Percentiles rank a stretch among this genome's conserved stretches.
Conservation (phyloP, 2,329 filamentous ascomycete genomes). For the Xylaria sp. region DNA sequence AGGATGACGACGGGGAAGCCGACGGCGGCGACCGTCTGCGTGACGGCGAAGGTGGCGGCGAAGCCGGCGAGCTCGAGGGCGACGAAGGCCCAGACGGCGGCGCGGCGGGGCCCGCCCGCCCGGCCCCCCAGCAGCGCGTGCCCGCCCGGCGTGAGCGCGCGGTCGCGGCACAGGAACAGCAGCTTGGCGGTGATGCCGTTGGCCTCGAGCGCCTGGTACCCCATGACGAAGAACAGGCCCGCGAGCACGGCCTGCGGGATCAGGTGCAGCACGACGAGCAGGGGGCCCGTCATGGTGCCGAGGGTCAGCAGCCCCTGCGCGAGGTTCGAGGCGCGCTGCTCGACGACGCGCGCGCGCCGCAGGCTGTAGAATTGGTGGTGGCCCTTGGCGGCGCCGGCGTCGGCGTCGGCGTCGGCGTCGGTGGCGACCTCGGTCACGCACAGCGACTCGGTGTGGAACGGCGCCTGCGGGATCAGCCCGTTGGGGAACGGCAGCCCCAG, state of each 20-base stretch:
- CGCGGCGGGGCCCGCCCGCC: constrained; percentile 57
- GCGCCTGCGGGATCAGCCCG: constrained; percentile 80
- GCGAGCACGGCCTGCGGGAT: constrained; percentile 81
- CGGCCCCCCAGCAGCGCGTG: constrained; percentile 69
- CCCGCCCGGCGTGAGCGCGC: constrained; percentile 57
- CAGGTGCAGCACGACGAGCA: constrained; percentile 73
- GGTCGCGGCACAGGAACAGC: constrained; percentile 69
- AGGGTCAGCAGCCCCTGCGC: constrained; percentile 77
- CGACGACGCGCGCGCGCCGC: constrained; percentile 66
- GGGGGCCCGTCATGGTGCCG: constrained; percentile 75
- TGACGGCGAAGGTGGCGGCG: constrained; percentile 79
- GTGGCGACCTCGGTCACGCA: constrained; percentile 67
- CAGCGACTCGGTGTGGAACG: constrained; percentile 78
- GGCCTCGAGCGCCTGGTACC: constrained; percentile 72
- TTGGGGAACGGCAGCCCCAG: constrained; percentile 81
- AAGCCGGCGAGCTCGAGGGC: constrained; percentile 70
- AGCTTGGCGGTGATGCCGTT: constrained; percentile 80
- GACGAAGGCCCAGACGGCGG: constrained; percentile 73
- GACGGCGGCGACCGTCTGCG: constrained; percentile 80
- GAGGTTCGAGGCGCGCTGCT: constrained; percentile 79
- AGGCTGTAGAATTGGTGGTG: constrained; percentile 55
- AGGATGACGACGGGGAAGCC: constrained; percentile 79
- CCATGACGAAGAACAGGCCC: constrained; percentile 85
- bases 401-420: constrained; percentile 52
- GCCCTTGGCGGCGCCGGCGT: constrained; percentile 57